Evolutionary conservation across 2,329 filamentous ascomycete species (phyloP).

Genomic region (Monilinia vaccinii-corymbosi): DNA sequence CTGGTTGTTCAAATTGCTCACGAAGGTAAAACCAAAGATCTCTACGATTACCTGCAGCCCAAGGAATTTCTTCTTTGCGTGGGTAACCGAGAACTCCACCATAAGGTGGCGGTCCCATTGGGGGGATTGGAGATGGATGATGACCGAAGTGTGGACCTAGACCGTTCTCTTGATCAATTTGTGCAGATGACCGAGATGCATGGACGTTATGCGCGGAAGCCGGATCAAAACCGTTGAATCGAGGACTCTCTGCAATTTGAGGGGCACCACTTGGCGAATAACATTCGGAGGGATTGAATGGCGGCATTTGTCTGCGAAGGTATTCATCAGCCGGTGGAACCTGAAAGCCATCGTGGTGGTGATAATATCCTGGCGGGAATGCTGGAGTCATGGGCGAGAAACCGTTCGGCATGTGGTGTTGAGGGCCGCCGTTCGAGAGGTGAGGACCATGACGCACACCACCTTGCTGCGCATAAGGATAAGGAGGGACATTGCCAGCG

Average conservation of each 20-base stretch:
- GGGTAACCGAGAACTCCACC: slow-evolving; percentile 11
- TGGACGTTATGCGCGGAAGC: slow-evolving; percentile 53
- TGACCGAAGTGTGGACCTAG: slow-evolving; percentile 29
- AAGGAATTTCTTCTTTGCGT: slow-evolving; percentile 18
- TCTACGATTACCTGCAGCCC: slow-evolving; percentile 28
- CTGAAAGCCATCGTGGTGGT: slow-evolving; percentile 20
- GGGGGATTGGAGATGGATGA: slow-evolving; percentile 32
- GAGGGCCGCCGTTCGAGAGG: slow-evolving; percentile 23
- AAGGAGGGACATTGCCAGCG: slow-evolving; percentile 34
- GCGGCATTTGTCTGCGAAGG: slow-evolving; percentile 24
- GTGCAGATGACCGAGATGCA: slow-evolving; percentile 48
- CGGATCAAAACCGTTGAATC: slow-evolving; percentile 36
- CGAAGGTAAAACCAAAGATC: slow-evolving; percentile 35
- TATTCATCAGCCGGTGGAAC: slow-evolving; percentile 16
- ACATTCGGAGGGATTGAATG: slow-evolving; percentile 29
- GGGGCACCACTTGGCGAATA: slow-evolving; percentile 29
- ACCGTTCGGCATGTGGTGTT: slow-evolving; percentile 23
- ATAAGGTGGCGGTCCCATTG: slow-evolving; percentile 26
- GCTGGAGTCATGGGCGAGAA: slow-evolving; percentile 24
- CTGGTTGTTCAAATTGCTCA: slow-evolving; percentile 32
- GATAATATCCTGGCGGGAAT: slow-evolving; percentile 21
- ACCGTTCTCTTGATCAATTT: slow-evolving; percentile 34
- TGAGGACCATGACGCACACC: slow-evolving; percentile 16
- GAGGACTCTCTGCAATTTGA: slow-evolving; percentile 17
- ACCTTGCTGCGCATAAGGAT: slow-evolving; percentile 20